A percentile compares a stretch with the other conserved stretches of the same genome.
Conservation (phyloP, 345 rosid species). For the Hypericum perforatum region DNA sequence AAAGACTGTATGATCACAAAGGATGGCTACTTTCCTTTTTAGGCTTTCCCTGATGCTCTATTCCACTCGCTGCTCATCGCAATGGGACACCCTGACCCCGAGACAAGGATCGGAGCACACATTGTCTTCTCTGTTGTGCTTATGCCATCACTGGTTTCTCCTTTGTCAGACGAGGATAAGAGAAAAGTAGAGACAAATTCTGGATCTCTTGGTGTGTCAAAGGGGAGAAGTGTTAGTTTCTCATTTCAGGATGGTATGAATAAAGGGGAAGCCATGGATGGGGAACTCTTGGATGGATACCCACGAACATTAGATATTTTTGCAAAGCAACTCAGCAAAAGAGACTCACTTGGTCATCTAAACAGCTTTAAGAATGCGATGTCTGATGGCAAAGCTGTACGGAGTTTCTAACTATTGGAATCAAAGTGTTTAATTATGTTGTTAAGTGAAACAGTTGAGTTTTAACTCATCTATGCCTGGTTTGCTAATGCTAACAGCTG, state of each 20-base stretch:
- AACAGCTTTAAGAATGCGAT: conserved; percentile 41
- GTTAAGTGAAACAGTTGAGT: not conserved
- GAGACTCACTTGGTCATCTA: conserved; percentile 27
- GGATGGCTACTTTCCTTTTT: conserved; percentile 15
- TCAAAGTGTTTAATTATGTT: not conserved
- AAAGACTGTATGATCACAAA: conserved; percentile 11
- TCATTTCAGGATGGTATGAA: conserved; percentile 34
- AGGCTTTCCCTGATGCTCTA: conserved; percentile 88
- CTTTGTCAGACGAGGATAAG: conserved; percentile 38
- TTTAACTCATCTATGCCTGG: no score
- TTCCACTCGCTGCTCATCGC: conserved; percentile 83
- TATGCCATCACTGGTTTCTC: conserved; percentile 48
- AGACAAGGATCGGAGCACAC: conserved; percentile 74
- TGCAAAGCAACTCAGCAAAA: conserved; percentile 20
- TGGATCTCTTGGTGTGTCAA: conserved; percentile 18
- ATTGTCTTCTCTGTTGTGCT: conserved; percentile 59
- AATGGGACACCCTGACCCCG: conserved; percentile 70
- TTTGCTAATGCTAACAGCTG: conserved; percentile 22
- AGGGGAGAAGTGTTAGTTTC: conserved; percentile 28
- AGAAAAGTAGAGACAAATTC: conserved; percentile 29
- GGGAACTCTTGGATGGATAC: conserved; percentile 28
- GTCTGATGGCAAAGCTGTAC: conserved; percentile 49
- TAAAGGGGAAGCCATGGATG: conserved; percentile 26
- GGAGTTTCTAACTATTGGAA: conserved; percentile 10
- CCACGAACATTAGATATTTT: conserved; percentile 20